These are phyloP conservation scores for Delonix regia DNA, from an alignment of 306 rosid species.

Conservation along the genomic window DNA sequence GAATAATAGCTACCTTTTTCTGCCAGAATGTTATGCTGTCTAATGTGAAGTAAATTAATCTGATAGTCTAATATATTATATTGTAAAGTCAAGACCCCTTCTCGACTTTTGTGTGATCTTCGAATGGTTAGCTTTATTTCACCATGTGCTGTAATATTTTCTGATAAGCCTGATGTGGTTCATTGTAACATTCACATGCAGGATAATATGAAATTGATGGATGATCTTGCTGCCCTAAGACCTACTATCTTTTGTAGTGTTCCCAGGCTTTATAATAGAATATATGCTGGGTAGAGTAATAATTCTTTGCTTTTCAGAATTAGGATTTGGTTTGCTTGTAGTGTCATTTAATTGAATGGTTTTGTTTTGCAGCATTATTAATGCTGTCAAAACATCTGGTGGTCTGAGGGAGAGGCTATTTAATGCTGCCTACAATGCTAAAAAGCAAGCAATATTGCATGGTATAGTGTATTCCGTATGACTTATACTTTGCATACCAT, in stretches of 20 bases:
- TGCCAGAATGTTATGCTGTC: not conserved
- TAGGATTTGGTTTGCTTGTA: constrained; percentile 29
- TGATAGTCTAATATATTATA: constrained; percentile 5
- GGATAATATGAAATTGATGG: constrained; percentile 95
- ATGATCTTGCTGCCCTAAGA: constrained; percentile 81
- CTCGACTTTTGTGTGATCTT: constrained; percentile 16
- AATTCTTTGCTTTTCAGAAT: constrained; percentile 17
- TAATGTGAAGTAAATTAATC: constrained; percentile 7
- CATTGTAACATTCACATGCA: constrained; percentile 49
- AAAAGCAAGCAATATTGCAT: constrained; percentile 80
- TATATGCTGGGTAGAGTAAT: constrained; percentile 84
- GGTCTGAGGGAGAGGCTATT: constrained; percentile 83
- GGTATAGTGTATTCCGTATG: constrained; percentile 52
- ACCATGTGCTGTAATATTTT: constrained; percentile 22
- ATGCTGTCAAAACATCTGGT: constrained; percentile 93
- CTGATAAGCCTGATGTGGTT: constrained; percentile 33
- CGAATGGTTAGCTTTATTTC: not conserved
- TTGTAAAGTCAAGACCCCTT: constrained; percentile 14
- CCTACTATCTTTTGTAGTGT: constrained; percentile 96
- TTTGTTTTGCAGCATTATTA: constrained; percentile 62
- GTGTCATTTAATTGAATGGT: constrained; percentile 35
- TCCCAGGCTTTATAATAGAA: constrained; percentile 96
- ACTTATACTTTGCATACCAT: constrained; percentile 17
- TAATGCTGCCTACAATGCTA: constrained; percentile 93
- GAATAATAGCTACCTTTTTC: constrained; percentile 10